These are phyloP conservation scores for Batrachochytrium dendrobatidis DNA, from an alignment of 371 early-diverging fungal species.

Conservation along the genomic window DNA sequence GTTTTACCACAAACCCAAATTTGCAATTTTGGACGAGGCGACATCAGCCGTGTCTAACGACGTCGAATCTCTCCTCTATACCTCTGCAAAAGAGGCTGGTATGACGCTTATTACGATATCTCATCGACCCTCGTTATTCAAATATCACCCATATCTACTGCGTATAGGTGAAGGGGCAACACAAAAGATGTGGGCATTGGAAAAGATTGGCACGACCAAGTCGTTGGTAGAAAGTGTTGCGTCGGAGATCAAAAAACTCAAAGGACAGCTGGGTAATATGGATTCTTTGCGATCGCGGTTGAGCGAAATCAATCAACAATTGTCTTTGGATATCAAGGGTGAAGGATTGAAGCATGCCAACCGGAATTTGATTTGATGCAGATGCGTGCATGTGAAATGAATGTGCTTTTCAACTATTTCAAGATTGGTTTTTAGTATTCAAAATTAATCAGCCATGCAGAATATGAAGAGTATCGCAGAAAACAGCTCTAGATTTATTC, in stretches of 20 bases:
- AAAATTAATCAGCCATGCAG: too few species aligned
- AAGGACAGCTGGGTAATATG: slow-evolving; percentile 61
- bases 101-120: slow-evolving; percentile 51
- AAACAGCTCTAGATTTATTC: too few species aligned
- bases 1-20: slow-evolving; percentile 45
- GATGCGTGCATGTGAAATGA: too few species aligned
- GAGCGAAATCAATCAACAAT: slow-evolving; percentile 44
- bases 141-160: slow-evolving; percentile 44
- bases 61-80: slow-evolving; percentile 45
- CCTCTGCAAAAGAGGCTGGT: slow-evolving; percentile 29
- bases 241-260: slow-evolving; percentile 42
- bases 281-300: slow-evolving; percentile 64
- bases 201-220: slow-evolving; percentile 25
- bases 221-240: slow-evolving; percentile 22
- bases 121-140: slow-evolving; percentile 43
- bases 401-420: too few species aligned
- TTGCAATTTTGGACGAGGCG: slow-evolving; percentile 46
- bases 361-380: slow-evolving; percentile 35
- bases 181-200: slow-evolving; percentile 40
- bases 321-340: slow-evolving; percentile 19
- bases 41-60: slow-evolving; percentile 44
- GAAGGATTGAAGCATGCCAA: slow-evolving; percentile 34
- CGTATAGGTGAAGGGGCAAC: slow-evolving; percentile 58
- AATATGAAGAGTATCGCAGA: too few species aligned
- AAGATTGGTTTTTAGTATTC: too few species aligned